These are phyloP conservation scores for Sphagnum magellanicum DNA, from an alignment of 228 moss, liverwort and hornwort species.

Conservation along the genomic window DNA sequence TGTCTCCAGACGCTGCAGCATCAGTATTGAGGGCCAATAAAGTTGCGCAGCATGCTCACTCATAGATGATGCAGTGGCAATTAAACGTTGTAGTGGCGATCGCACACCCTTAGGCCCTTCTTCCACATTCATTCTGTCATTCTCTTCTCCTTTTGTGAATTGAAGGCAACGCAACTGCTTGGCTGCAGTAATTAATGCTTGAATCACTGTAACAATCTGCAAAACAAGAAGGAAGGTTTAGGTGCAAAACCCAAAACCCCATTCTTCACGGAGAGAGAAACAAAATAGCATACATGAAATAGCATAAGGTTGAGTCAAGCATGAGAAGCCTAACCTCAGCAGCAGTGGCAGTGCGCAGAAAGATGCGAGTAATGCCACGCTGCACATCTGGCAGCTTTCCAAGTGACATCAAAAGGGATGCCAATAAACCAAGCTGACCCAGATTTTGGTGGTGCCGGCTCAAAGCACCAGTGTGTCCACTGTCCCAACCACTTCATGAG, in stretches of 20 bases:
- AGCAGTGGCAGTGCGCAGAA: conserved; percentile 85
- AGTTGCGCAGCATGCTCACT: conserved; percentile 74
- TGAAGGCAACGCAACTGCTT: conserved; percentile 60
- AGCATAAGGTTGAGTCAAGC: too few relatives aligned
- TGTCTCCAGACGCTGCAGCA: conserved; percentile 75
- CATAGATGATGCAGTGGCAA: conserved; percentile 69
- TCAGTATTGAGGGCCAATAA: conserved; percentile 72
- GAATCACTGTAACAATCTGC: conserved; percentile 93
- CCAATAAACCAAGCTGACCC: conserved; percentile 33
- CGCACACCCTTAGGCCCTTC: conserved; percentile 22
- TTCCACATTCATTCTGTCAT: conserved; percentile 3
- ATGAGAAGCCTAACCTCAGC: conserved; percentile 50
- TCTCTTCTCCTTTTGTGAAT: conserved; percentile 24
- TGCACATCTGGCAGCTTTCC: conserved; percentile 88
- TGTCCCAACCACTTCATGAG: conserved; percentile 45
- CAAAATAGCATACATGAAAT: too few relatives aligned
- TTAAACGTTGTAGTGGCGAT: conserved; percentile 65
- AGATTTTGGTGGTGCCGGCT: background rate
- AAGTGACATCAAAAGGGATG: conserved; percentile 46
- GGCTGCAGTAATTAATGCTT: conserved; percentile 72
- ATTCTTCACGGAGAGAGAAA: too few relatives aligned
- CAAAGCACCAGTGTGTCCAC: conserved; percentile 31
- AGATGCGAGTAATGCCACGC: conserved; percentile 86
- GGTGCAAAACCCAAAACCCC: too few relatives aligned
- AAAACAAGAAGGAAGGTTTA: conserved; percentile 6